These are phyloP conservation scores for Phytopythium delawarense DNA, from an alignment of 352 stramenopile species.

Conservation along the genomic window DNA sequence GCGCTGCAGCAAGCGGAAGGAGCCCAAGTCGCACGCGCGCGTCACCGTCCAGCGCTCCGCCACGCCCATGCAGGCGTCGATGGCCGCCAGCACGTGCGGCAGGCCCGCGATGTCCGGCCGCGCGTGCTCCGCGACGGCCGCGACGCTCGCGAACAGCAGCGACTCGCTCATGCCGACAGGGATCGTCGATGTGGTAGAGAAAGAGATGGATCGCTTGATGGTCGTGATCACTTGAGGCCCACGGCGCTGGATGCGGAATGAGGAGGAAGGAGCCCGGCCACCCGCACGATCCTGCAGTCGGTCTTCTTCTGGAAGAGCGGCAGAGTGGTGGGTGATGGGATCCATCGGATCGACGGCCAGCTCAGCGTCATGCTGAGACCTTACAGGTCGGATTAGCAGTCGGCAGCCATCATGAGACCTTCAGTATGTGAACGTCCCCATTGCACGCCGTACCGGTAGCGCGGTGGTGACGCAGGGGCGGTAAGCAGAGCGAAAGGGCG, in stretches of 20 bases:
- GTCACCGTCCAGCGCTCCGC: slow-evolving; percentile 5
- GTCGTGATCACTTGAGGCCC: not conserved
- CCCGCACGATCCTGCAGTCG: too few species aligned
- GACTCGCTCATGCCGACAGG: not conserved
- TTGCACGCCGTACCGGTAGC: too few species aligned
- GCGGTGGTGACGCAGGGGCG: not conserved
- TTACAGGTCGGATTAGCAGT: too few species aligned
- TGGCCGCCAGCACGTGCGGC: not conserved
- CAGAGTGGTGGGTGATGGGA: too few species aligned
- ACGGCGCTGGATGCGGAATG: not conserved
- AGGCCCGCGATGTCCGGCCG: slow-evolving; percentile 5
- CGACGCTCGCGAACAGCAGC: slow-evolving; percentile 5
- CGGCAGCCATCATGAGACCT: not conserved
- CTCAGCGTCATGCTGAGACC: not conserved
- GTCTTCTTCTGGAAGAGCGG: too few species aligned
- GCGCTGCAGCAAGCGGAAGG: not conserved
- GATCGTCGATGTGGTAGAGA: not conserved
- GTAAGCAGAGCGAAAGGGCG: not conserved
- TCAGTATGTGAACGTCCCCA: not conserved
- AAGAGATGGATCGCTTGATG: not conserved
- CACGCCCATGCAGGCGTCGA: slow-evolving; percentile 5
- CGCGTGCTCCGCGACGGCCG: slow-evolving; percentile 2
- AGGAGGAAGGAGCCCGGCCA: not conserved
- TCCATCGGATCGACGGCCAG: too few species aligned
- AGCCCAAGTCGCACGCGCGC: not conserved